A percentile compares a stretch with the other conserved stretches of the same genome.
Evolutionary conservation across 2,329 filamentous ascomycete genomes (phyloP).

Genomic region (Hypoxylon sp.): DNA sequence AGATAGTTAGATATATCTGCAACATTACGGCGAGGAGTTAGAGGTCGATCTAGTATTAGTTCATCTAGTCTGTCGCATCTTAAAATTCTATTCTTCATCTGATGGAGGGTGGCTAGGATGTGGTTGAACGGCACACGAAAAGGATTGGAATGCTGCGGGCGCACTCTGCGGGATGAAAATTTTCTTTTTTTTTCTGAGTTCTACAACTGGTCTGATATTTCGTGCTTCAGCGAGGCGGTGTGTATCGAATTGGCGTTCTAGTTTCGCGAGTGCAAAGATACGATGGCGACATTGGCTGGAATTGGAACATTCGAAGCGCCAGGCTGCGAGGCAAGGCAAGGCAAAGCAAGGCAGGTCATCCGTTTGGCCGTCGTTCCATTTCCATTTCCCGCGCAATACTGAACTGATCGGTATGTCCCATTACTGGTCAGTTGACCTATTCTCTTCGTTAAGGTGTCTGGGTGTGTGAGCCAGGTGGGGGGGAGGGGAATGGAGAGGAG

Average conservation of each 20-base stretch:
- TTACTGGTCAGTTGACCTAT: conserved; percentile 34
- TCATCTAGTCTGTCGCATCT: neutral
- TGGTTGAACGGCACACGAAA: conserved; percentile 15
- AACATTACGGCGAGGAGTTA: conserved; percentile 14
- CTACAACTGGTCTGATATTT: too few species aligned
- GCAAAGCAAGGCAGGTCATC: conserved; percentile 29
- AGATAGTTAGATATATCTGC: conserved; percentile 30
- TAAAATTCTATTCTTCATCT: too few species aligned
- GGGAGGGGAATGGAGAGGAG: conserved; percentile 10
- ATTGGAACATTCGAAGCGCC: conserved; percentile 33
- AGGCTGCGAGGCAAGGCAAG: conserved; percentile 21
- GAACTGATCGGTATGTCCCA: conserved; percentile 28
- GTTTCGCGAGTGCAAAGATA: conserved; percentile 1
- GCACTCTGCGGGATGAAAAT: conserved; percentile 27
- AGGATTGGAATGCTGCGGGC: conserved; percentile 20
- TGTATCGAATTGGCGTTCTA: conserved; percentile 35
- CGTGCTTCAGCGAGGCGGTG: conserved; percentile 37
- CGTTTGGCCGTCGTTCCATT: conserved; percentile 29
- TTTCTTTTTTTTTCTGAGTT: too few species aligned
- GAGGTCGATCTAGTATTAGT: too few species aligned
- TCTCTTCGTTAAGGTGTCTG: neutral
- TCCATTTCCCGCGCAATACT: too few species aligned
- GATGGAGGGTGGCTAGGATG: conserved; percentile 6
- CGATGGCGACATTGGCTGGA: conserved; percentile 28
- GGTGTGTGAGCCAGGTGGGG: neutral